Percentiles rank a stretch among this genome's conserved stretches.
Conservation (phyloP, 129 eudicot genomes). For the Logfia minima region DNA sequence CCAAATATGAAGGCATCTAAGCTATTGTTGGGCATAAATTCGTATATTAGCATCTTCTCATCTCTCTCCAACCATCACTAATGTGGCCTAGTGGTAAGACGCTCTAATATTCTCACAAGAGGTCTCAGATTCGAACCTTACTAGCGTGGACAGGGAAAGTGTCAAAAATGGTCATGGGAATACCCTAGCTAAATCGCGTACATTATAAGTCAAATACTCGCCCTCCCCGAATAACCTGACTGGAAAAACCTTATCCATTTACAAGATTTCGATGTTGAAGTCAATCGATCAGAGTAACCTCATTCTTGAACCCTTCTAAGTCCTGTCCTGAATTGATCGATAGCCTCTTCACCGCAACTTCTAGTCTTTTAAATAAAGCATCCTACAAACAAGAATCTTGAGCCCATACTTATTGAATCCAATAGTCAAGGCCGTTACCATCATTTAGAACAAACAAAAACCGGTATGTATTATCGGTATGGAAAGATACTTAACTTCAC, state of each 20-base stretch:
- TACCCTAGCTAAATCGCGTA: too few species aligned
- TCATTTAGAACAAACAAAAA: not conserved
- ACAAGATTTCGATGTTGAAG: constrained; percentile 42
- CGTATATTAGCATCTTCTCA: constrained; percentile 53
- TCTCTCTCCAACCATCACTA: constrained; percentile 2
- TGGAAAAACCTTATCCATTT: too few species aligned
- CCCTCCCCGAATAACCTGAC: too few species aligned
- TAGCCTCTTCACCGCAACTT: constrained; percentile 64
- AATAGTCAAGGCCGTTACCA: not conserved
- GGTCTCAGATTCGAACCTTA: too few species aligned
- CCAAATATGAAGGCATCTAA: constrained; percentile 56
- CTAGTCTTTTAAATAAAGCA: constrained; percentile 26
- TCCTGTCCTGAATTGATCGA: constrained; percentile 53
- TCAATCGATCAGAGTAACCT: constrained; percentile 50
- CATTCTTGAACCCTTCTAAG: constrained; percentile 56
- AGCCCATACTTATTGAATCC: not conserved
- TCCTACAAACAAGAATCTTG: not conserved
- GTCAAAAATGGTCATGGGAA: too few species aligned
- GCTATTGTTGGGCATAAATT: constrained; percentile 58
- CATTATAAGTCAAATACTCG: too few species aligned
- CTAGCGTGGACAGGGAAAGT: too few species aligned
- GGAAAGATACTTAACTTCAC: not conserved
- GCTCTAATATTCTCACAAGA: too few species aligned
- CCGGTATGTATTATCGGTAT: not conserved
- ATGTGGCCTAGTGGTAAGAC: too few species aligned